Conservation (phyloP, 768 basidiomycete species). For the Phaeotremella fagi region DNA sequence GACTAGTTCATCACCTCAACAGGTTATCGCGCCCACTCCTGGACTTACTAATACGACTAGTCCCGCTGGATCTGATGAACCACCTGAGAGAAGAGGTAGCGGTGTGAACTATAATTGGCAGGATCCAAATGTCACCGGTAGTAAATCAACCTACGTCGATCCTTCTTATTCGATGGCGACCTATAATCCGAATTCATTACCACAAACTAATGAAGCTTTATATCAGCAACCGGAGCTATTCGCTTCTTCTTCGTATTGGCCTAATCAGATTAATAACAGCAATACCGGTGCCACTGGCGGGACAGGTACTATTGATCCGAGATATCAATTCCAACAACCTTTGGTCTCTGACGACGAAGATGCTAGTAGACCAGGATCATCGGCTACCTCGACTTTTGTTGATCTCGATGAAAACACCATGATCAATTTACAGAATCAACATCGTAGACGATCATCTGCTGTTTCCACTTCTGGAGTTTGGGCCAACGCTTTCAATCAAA, state of each 20-base stretch:
- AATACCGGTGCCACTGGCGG: slow-evolving; percentile 2
- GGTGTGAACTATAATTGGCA: slow-evolving; percentile 1
- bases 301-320: slow-evolving; percentile 12
- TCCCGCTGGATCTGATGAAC: slow-evolving; percentile 25
- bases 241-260: slow-evolving; percentile 1
- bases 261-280: too few relatives aligned
- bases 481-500: slow-evolving; percentile 39
- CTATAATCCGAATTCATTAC: neutral
- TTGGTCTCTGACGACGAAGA: slow-evolving; percentile 2
- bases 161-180: too few relatives aligned
- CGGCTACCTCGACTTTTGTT: slow-evolving; percentile 11
- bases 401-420: slow-evolving; percentile 5
- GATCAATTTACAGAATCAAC: neutral
- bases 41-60: slow-evolving; percentile 33
- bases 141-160: slow-evolving; percentile 2
- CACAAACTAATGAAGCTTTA: neutral
- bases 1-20: slow-evolving; percentile 4
- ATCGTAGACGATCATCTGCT: slow-evolving; percentile 24
- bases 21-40: slow-evolving; percentile 24
- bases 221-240: neutral
- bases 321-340: slow-evolving; percentile 10
- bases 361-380: slow-evolving; percentile 6
- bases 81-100: slow-evolving; percentile 14
- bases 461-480: slow-evolving; percentile 29
- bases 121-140: neutral